These are phyloP conservation scores for Macadamia tetraphylla DNA, from an alignment of 164 flowering plant species.

Conservation along the genomic window DNA sequence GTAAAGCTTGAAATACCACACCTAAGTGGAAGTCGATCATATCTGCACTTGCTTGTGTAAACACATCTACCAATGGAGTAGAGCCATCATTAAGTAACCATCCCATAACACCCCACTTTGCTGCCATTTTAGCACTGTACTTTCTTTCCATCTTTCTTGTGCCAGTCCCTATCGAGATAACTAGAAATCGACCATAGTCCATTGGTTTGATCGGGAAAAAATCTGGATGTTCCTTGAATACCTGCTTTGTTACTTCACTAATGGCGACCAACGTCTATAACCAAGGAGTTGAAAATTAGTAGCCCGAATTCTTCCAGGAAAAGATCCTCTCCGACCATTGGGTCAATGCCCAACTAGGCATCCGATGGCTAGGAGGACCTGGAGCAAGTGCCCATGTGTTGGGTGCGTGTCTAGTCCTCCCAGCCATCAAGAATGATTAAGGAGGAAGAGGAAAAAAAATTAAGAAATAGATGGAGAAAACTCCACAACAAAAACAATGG, in stretches of 20 bases:
- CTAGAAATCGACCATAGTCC: constrained; percentile 1
- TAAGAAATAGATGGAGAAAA: too few relatives aligned
- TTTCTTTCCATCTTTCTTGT: background rate
- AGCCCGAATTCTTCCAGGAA: too few relatives aligned
- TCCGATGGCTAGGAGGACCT: too few relatives aligned
- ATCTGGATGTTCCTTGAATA: background rate
- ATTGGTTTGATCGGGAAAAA: background rate
- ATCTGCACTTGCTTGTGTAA: background rate
- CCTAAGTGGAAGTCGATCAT: background rate
- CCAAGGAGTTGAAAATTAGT: background rate
- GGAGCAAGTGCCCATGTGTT: too few relatives aligned
- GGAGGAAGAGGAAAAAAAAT: too few relatives aligned
- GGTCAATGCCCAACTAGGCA: too few relatives aligned
- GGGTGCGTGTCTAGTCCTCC: too few relatives aligned
- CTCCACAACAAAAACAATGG: too few relatives aligned
- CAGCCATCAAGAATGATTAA: too few relatives aligned
- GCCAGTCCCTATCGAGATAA: background rate
- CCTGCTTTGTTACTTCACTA: background rate
- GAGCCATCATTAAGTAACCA: background rate
- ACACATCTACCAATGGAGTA: constrained; percentile 1
- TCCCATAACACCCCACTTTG: background rate
- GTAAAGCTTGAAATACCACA: background rate
- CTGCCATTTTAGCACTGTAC: background rate
- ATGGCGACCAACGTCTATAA: constrained; percentile 1
- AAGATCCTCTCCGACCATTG: too few relatives aligned